Conservation (phyloP, 257 asterid genomes). For the Anisodus tanguticus region DNA sequence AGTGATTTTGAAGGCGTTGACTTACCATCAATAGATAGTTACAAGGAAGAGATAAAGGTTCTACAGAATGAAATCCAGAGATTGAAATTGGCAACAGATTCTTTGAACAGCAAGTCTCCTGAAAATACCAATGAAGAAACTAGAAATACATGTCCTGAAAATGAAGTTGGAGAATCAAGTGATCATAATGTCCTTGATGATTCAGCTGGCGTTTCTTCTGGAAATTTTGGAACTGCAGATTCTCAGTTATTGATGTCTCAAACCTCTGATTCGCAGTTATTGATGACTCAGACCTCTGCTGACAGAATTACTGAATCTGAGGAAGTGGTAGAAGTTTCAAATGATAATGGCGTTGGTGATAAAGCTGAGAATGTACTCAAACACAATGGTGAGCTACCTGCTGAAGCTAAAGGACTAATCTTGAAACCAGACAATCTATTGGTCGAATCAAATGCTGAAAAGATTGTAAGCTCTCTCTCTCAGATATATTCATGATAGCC, state of each 20-base stretch:
- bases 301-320: conserved; percentile 49
- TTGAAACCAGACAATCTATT: conserved; percentile 51
- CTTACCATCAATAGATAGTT: conserved; percentile 48
- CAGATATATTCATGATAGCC: neutral
- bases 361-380: conserved; percentile 43
- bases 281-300: conserved; percentile 45
- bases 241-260: conserved; percentile 46
- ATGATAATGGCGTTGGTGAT: conserved; percentile 44
- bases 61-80: conserved; percentile 56
- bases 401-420: conserved; percentile 43
- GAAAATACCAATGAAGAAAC: conserved; percentile 47
- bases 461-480: conserved; percentile 53
- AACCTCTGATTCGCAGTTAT: conserved; percentile 45
- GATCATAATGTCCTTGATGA: conserved; percentile 42
- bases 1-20: conserved; percentile 45
- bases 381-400: conserved; percentile 50
- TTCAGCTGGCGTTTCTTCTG: conserved; percentile 44
- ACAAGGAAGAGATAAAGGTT: conserved; percentile 48
- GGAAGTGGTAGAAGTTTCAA: conserved; percentile 51
- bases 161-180: conserved; percentile 50
- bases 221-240: conserved; percentile 46
- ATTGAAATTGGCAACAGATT: conserved; percentile 43
- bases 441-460: conserved; percentile 61
- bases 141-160: conserved; percentile 43
- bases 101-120: conserved; percentile 42